Percentiles rank a stretch among this genome's conserved stretches.
Evolutionary conservation across 2,329 filamentous ascomycete genomes (phyloP).

Genomic region (Cordyceps javanica): DNA sequence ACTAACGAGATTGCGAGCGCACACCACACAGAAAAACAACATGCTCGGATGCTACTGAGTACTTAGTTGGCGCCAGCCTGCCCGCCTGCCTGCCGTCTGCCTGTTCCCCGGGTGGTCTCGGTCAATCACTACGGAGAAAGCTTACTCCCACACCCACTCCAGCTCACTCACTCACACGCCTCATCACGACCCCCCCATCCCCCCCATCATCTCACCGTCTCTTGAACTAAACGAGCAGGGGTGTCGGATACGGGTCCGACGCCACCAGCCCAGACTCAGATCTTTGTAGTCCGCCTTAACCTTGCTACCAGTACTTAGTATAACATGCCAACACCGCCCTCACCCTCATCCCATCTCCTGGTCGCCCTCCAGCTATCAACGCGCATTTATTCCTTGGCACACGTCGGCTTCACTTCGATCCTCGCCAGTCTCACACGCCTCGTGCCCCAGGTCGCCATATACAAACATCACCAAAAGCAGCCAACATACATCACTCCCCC

Average conservation of each 20-base stretch:
- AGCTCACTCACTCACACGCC: conserved; percentile 5
- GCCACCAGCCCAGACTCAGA: conserved; percentile 12
- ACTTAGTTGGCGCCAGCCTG: neutral
- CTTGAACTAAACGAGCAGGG: conserved; percentile 7
- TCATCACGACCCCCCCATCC: neutral
- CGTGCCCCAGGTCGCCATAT: neutral
- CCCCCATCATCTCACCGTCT: conserved; percentile 10
- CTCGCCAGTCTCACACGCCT: neutral
- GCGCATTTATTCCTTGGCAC: neutral
- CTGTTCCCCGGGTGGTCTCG: conserved; percentile 1
- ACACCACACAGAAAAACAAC: neutral
- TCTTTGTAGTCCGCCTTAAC: conserved; percentile 5
- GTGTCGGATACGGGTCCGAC: conserved; percentile 14
- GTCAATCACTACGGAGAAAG: neutral
- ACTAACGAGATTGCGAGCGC: no score
- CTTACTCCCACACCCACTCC: conserved; percentile 11
- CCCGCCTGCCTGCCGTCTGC: no score
- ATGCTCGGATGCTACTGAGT: neutral
- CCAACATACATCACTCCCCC: neutral
- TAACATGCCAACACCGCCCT: conserved; percentile 7
- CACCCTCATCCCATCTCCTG: neutral
- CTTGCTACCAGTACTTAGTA: neutral
- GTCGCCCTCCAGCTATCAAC: neutral
- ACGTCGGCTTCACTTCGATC: neutral
- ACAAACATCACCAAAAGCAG: neutral